These are phyloP conservation scores for Gymnopus androsaceus DNA, from an alignment of 1,284 basidiomycete species.

Conservation along the genomic window DNA sequence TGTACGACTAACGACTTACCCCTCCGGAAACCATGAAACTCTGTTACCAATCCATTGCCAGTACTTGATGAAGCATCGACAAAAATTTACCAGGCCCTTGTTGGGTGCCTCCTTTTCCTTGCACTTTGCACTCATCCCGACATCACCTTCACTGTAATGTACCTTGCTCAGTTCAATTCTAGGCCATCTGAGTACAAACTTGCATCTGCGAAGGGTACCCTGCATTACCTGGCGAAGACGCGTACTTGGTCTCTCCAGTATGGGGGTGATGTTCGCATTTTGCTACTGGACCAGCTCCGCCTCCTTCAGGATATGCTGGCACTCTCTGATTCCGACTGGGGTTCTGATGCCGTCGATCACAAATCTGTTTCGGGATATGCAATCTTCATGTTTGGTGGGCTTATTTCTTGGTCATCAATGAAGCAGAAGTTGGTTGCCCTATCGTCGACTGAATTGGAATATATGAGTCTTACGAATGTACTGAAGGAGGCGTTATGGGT, in stretches of 20 bases:
- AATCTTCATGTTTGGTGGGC: no score
- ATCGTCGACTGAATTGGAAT: no score
- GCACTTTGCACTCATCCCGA: not conserved
- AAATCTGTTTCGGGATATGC: no score
- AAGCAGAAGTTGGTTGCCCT: no score
- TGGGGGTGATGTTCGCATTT: slow-evolving; percentile 8
- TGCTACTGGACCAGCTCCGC: not conserved
- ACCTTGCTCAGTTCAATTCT: slow-evolving; percentile 3
- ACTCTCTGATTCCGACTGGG: not conserved
- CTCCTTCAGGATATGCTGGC: not conserved
- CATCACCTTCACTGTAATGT: slow-evolving; percentile 4
- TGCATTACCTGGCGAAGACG: slow-evolving; percentile 6
- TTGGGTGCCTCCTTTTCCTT: slow-evolving; percentile 2
- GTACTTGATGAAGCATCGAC: not conserved
- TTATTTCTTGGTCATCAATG: no score
- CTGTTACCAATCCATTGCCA: not conserved
- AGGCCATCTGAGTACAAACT: not conserved
- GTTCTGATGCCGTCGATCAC: no score
- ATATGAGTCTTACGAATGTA: no score
- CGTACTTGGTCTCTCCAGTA: slow-evolving; percentile 4
- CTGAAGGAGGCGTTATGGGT: no score
- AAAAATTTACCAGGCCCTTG: not conserved
- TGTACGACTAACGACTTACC: not conserved
- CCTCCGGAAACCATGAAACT: not conserved
- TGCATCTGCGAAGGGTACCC: slow-evolving; percentile 1